These are phyloP conservation scores for Cinnamomum micranthum DNA, from an alignment of 164 flowering plant genomes.

Conservation along the genomic window DNA sequence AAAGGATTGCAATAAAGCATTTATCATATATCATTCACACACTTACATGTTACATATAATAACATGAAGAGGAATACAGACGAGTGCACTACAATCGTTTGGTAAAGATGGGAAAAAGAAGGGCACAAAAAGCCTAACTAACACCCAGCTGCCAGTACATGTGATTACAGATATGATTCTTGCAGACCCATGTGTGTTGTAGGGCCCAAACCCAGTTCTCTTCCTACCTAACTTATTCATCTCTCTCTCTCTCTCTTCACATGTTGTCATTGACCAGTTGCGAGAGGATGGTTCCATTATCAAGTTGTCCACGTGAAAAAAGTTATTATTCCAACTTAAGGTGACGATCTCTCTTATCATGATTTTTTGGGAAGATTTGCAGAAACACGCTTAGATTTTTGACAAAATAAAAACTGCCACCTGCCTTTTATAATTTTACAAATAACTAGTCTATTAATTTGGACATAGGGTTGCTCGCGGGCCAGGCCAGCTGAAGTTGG, in stretches of 20 bases:
- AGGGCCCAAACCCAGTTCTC: background rate
- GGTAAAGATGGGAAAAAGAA: background rate
- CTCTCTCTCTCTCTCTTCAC: background rate
- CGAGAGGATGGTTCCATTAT: background rate
- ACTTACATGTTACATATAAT: background rate
- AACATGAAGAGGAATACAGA: background rate
- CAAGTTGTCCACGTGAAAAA: background rate
- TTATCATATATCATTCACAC: background rate
- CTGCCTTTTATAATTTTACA: too few species aligned
- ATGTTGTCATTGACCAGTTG: background rate
- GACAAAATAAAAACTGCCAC: too few species aligned
- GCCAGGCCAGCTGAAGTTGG: too few species aligned
- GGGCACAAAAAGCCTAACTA: background rate
- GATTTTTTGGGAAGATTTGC: too few species aligned
- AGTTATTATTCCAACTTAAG: background rate
- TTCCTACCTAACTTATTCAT: background rate
- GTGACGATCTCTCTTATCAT: background rate
- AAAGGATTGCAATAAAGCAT: background rate
- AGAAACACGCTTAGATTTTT: too few species aligned
- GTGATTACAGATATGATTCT: background rate
- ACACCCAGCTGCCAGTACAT: background rate
- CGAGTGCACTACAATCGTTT: background rate
- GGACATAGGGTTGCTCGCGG: too few species aligned
- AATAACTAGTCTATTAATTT: too few species aligned
- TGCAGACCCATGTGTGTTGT: background rate